Evolutionary conservation across 2,329 filamentous ascomycete species (phyloP).

Genomic region (Neopestalotiopsis sp.): DNA sequence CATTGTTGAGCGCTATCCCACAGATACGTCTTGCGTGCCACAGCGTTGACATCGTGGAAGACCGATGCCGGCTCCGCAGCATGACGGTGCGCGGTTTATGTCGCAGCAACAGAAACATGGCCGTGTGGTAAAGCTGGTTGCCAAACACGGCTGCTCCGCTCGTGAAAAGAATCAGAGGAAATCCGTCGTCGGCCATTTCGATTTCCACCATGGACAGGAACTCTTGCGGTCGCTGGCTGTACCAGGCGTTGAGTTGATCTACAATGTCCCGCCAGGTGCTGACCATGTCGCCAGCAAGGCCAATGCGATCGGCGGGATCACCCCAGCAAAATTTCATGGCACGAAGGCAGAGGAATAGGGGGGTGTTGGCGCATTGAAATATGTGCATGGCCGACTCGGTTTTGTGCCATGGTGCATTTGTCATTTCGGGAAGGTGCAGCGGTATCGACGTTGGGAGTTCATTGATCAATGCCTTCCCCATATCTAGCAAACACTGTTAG

Average conservation of each 20-base stretch:
- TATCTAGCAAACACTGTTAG: constrained; percentile 8
- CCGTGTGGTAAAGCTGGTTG: constrained; percentile 63
- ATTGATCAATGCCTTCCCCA: constrained; percentile 17
- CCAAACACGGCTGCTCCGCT: constrained; percentile 49
- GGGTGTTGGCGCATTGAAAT: constrained; percentile 29
- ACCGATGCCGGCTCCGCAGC: constrained; percentile 34
- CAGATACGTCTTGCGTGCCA: constrained; percentile 57
- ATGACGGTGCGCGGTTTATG: constrained; percentile 52
- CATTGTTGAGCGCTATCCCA: constrained; percentile 54
- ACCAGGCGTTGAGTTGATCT: constrained; percentile 40
- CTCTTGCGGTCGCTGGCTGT: constrained; percentile 36
- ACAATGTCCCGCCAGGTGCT: constrained; percentile 37
- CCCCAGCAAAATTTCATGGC: constrained; percentile 40
- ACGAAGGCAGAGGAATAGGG: constrained; percentile 39
- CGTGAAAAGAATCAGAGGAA: constrained; percentile 44
- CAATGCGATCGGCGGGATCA: constrained; percentile 23
- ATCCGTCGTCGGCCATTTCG: constrained; percentile 36
- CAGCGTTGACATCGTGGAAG: constrained; percentile 44
- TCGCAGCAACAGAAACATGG: constrained; percentile 57
- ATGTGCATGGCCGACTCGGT: constrained; percentile 16
- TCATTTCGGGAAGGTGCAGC: background rate
- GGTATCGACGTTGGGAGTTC: constrained; percentile 16
- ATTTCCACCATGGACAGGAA: constrained; percentile 42
- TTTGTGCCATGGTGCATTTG: constrained; percentile 24
- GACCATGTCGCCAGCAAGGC: constrained; percentile 24